Conservation (phyloP, 208 protist genomes). For the Acanthamoeba castellanii region DNA sequence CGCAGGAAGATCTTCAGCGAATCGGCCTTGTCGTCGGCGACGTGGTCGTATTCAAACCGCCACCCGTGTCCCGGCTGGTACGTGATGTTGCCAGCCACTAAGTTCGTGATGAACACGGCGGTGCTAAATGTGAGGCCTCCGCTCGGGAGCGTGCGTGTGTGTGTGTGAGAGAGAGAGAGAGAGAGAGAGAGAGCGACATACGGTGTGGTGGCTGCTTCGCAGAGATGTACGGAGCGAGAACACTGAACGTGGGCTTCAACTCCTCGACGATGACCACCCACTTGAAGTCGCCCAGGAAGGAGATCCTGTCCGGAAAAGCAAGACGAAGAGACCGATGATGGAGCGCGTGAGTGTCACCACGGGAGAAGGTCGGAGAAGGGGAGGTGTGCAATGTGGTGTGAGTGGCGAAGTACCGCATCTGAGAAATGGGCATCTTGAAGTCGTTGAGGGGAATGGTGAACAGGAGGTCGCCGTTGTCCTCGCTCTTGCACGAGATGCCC, state of each 20-base stretch:
- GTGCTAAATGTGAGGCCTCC: background rate
- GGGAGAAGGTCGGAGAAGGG: background rate
- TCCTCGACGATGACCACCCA: slow-evolving; percentile 46
- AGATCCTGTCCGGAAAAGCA: background rate
- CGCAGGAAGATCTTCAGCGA: slow-evolving; percentile 46
- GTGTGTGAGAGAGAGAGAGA: background rate
- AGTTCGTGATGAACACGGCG: background rate
- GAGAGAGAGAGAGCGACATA: background rate
- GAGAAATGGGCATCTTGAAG: slow-evolving; percentile 21
- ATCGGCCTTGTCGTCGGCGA: slow-evolving; percentile 35
- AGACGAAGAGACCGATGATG: background rate
- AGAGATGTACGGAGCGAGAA: background rate
- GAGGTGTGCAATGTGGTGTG: background rate
- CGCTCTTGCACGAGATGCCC: background rate
- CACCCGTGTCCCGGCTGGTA: background rate
- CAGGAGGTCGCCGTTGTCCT: slow-evolving; percentile 39
- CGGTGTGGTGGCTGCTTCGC: background rate
- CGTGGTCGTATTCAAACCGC: slow-evolving; percentile 46
- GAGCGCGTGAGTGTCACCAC: too few species aligned
- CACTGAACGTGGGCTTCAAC: background rate
- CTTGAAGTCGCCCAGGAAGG: slow-evolving; percentile 42
- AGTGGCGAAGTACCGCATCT: slow-evolving; percentile 39
- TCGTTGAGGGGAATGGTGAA: slow-evolving; percentile 56
- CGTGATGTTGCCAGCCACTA: background rate
- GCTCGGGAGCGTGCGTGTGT: background rate